Conservation (phyloP, 1,284 basidiomycete genomes). For the Cutaneotrichosporon cyanovorans region DNA sequence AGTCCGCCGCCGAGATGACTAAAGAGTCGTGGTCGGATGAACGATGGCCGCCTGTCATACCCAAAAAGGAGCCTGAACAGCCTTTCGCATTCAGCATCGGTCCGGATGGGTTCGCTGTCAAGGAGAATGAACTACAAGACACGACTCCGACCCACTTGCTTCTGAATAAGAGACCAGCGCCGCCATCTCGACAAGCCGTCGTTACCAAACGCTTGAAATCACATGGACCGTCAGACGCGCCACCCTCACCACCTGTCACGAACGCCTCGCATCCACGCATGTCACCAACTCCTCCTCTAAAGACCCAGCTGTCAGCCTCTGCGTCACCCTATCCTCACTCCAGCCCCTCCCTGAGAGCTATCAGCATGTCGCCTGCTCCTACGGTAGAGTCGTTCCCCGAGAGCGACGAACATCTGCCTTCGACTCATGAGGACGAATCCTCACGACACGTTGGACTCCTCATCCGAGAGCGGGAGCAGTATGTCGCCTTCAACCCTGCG, state of each 20-base stretch:
- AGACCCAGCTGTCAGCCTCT: background rate
- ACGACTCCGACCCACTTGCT: no score
- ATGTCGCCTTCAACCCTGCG: constrained; percentile 14
- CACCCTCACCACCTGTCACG: constrained; percentile 4
- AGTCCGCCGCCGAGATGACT: background rate
- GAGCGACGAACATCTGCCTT: no score
- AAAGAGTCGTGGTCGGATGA: background rate
- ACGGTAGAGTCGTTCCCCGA: constrained; percentile 1
- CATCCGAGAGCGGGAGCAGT: constrained; percentile 28
- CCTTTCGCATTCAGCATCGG: constrained; percentile 30
- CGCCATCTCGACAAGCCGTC: no score
- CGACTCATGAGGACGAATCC: background rate
- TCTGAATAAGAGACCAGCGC: no score
- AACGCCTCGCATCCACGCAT: background rate
- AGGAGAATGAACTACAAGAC: background rate
- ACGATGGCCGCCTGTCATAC: background rate
- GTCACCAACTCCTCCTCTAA: background rate
- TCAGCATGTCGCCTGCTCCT: constrained; percentile 8
- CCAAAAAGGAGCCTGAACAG: background rate
- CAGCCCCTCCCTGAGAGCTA: constrained; percentile 6
- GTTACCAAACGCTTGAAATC: background rate
- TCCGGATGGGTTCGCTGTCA: constrained; percentile 18
- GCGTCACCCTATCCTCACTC: background rate
- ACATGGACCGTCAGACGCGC: background rate
- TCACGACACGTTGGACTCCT: constrained; percentile 22